Base-by-base conservation (phyloP, 345 rosid species). In the Euphorbia tirucalli region DNA sequence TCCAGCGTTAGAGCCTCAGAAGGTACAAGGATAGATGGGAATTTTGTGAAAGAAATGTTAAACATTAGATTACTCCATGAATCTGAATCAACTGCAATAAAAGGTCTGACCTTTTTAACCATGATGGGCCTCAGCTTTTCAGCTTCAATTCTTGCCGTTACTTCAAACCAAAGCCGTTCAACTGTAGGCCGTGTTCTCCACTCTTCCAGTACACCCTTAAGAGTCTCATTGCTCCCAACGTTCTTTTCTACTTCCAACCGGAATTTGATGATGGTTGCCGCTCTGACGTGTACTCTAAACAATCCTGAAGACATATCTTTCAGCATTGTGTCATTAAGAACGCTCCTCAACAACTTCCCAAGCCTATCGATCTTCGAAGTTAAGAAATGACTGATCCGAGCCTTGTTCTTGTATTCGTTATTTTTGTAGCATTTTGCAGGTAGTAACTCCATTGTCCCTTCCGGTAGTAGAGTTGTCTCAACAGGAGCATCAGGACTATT, bases 1-100 rank as follows among this genome's bases (percentile, higher is more conserved):
- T 83, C 96, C 74, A 92, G 84, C 37, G 96, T 92, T 71, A 92
- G 79, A 67, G 97, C 86, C 79, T 92, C 96, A 10, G 88, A 83
- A 75, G 92, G 96, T 68, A 82, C 88, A 41, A 92, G 86, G 49
- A 88, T 71, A 14, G 92, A 87, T 30, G 95, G 85, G 75, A 89
- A 88, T 89, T 87, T 83, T 0, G 96, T 92, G 63, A 89, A 92
- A 25, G 96, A 89, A 66, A 89, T 79, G 52, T 92, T 89, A 7
- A 82, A 86, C 87, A 88, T 80, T 22, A 90, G 70, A 79, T 77
- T 87, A 73, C 93, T 87, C 96, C 90, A 88, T n/a, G 90, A 84
- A 9, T 65, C 78, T 19, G 93, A 80, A 78, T 92, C 92, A 52
- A 78, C 89, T 68, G 74, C 84, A 16, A 69, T 59, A 70, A 88